Percentiles rank a stretch among this genome's conserved stretches.
Evolutionary conservation across 371 early-diverging fungal genomes (phyloP).

Genomic region (Mucor mucedo): DNA sequence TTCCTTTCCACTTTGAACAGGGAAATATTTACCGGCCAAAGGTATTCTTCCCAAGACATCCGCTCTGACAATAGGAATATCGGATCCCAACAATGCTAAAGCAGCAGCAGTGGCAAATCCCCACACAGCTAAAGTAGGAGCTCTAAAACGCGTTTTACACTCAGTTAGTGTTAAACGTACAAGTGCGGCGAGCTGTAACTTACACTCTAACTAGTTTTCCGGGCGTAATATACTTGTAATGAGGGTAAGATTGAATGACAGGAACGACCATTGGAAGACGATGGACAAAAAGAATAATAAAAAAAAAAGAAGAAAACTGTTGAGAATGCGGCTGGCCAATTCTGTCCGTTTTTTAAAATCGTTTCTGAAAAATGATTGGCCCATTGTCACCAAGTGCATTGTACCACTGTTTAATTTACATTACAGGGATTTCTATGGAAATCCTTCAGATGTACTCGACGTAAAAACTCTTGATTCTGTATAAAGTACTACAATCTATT

Average conservation of each 20-base stretch:
- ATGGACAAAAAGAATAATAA: background rate
- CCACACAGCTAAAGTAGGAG: background rate
- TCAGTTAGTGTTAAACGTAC: background rate
- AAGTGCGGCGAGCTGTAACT: background rate
- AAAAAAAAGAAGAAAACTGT: background rate
- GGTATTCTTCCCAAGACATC: background rate
- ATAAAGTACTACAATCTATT: too few species aligned
- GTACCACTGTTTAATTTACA: too few species aligned
- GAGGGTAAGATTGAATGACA: background rate
- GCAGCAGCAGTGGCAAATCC: background rate
- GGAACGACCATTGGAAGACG: background rate
- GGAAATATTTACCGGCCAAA: background rate
- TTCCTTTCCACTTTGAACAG: background rate
- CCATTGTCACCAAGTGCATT: too few species aligned
- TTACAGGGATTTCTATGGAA: too few species aligned
- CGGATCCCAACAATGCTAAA: background rate
- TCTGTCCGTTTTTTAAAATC: too few species aligned
- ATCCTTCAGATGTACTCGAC: too few species aligned
- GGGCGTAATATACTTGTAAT: background rate
- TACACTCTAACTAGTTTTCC: background rate
- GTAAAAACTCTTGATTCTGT: too few species aligned
- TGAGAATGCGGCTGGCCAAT: too few species aligned
- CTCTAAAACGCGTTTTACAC: background rate
- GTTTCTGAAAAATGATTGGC: too few species aligned
- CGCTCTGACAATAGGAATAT: conserved; percentile 1